A percentile compares a stretch with the other conserved stretches of the same genome.
phyloP scores from a whole-genome alignment of 345 rosid species.

The Sisymbrium irio region DNA sequence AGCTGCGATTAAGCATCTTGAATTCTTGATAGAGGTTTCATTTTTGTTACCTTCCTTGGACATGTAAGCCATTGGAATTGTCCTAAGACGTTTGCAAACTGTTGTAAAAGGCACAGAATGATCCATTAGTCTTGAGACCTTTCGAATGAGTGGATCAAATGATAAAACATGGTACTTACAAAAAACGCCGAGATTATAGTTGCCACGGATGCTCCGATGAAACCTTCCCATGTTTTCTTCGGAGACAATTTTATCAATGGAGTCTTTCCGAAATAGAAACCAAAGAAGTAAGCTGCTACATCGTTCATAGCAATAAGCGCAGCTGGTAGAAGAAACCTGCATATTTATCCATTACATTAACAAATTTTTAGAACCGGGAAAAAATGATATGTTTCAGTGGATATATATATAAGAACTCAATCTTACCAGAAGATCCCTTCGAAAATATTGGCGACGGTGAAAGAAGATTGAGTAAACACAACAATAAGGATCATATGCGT shows the following conservation, averaged over 20 bases:
- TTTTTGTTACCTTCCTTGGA: constrained; percentile 72
- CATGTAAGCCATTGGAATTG: constrained; percentile 88
- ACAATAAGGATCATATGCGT: constrained; percentile 97
- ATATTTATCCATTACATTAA: neutral
- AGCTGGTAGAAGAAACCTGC: constrained; percentile 96
- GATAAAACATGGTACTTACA: constrained; percentile 42
- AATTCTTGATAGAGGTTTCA: neutral
- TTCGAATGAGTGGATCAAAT: neutral
- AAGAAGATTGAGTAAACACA: constrained; percentile 88
- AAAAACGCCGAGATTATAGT: constrained; percentile 81
- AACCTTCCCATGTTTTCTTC: constrained; percentile 99
- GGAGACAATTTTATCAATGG: constrained; percentile 91
- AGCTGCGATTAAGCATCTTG: neutral
- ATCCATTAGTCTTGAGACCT: constrained; percentile 4
- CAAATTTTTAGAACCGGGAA: too few relatives aligned
- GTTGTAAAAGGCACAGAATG: constrained; percentile 33
- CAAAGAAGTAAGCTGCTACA: constrained; percentile 76
- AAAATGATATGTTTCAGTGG: neutral
- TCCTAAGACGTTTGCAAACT: constrained; percentile 82
- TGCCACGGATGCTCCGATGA: constrained; percentile 86
- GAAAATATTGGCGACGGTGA: constrained; percentile 87
- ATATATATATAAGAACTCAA: neutral
- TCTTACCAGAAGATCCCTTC: constrained; percentile 97
- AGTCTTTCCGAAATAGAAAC: constrained; percentile 93
- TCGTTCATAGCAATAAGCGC: constrained; percentile 88